Conservation (phyloP, 768 basidiomycete genomes). For the Hygrophoropsis aurantiaca region DNA sequence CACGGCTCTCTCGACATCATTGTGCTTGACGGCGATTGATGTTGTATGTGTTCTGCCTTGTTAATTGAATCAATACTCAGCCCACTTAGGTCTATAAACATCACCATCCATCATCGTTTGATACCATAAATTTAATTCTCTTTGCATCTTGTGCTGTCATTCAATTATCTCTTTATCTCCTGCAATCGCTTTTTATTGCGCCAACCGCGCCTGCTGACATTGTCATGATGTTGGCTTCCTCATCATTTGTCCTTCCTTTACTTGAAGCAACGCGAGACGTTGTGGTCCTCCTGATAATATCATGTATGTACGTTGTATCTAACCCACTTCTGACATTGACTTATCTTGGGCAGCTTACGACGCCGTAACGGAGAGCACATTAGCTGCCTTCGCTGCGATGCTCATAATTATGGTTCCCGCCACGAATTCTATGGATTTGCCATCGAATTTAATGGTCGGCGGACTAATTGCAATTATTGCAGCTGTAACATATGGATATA, state of each 20-base stretch:
- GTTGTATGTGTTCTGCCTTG: constrained; percentile 15
- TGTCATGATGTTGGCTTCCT: constrained; percentile 9
- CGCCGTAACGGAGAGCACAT: constrained; percentile 24
- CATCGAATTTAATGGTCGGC: constrained; percentile 16
- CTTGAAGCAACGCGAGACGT: constrained; percentile 19
- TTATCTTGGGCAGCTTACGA: constrained; percentile 26
- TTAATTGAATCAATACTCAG: not conserved
- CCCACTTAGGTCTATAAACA: constrained; percentile 20
- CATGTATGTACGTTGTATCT: constrained; percentile 20
- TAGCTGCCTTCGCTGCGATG: constrained; percentile 19
- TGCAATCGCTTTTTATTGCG: constrained; percentile 6
- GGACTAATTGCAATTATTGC: constrained; percentile 19
- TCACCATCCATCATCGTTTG: constrained; percentile 13
- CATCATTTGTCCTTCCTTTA: constrained; percentile 10
- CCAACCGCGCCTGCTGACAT: not conserved
- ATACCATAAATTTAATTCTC: constrained; percentile 21
- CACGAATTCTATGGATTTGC: constrained; percentile 5
- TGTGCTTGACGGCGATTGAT: constrained; percentile 21
- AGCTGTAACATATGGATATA: constrained; percentile 10
- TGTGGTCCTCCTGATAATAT: constrained; percentile 18
- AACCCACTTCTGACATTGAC: not conserved
- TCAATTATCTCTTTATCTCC: constrained; percentile 13
- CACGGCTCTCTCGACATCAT: constrained; percentile 18
- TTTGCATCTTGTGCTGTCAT: constrained; percentile 22
- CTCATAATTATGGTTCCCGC: constrained; percentile 16